Evolutionary conservation across 2,329 filamentous ascomycete species (phyloP).

Genomic region (Botrytis aclada): DNA sequence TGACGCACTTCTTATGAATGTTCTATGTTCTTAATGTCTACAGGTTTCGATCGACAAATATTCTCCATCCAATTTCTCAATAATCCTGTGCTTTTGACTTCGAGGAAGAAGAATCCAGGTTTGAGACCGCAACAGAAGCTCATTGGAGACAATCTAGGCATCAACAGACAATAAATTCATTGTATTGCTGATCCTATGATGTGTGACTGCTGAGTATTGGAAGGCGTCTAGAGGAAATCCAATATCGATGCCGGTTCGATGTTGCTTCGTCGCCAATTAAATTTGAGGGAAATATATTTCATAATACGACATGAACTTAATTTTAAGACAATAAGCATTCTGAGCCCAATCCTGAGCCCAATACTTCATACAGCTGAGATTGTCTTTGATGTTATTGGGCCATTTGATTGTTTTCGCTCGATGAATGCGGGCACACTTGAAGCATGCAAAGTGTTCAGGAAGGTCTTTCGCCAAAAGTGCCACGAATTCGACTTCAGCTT

Average conservation of each 20-base stretch:
- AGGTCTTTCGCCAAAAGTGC: constrained; percentile 14
- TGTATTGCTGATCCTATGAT: neutral
- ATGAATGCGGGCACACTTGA: neutral
- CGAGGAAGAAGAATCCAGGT: constrained; percentile 24
- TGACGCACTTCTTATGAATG: constrained; percentile 1
- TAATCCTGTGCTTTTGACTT: constrained; percentile 20
- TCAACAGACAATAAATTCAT: constrained; percentile 3
- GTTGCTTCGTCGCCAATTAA: constrained; percentile 1
- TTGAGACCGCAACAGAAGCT: constrained; percentile 25
- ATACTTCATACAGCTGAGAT: neutral
- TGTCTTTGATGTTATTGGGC: neutral
- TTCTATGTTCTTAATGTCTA: constrained; percentile 20
- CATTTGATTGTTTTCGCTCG: neutral
- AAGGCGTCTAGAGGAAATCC: constrained; percentile 8
- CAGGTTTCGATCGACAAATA: constrained; percentile 10
- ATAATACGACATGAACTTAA: neutral
- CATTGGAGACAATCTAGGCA: constrained; percentile 6
- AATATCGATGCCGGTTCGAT: neutral
- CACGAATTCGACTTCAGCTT: neutral
- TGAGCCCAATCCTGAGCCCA: too few relatives aligned
- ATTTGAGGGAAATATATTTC: neutral
- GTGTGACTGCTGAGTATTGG: neutral
- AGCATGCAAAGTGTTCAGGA: constrained; percentile 14
- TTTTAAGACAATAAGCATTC: neutral
- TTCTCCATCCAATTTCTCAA: neutral